A percentile compares a stretch with the other conserved stretches of the same genome.
These are phyloP conservation scores for Russula lepida DNA, from an alignment of 768 basidiomycete species.

Conservation along the genomic window DNA sequence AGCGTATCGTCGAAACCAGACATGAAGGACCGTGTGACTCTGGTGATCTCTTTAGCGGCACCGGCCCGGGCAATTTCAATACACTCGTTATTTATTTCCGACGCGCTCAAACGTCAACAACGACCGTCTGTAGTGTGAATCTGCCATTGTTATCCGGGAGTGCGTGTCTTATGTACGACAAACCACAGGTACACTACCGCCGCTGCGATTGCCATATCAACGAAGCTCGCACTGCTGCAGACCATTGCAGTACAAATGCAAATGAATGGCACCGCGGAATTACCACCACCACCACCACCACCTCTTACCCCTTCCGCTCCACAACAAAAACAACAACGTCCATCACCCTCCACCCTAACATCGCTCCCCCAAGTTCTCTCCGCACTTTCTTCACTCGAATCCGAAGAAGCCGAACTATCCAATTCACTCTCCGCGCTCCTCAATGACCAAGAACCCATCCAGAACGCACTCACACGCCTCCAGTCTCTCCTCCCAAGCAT, in stretches of 20 bases:
- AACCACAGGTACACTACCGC: background rate
- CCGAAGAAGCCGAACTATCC: conserved; percentile 70
- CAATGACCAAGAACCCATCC: conserved; percentile 57
- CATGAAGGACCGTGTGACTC: too few relatives aligned
- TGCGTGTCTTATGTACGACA: background rate
- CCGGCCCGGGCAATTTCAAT: too few relatives aligned
- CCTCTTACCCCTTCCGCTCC: background rate
- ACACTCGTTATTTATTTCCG: too few relatives aligned
- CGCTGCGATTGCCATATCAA: background rate
- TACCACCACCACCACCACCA: background rate
- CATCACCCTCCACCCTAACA: conserved; percentile 36
- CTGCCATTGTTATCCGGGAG: background rate
- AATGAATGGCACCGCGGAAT: conserved; percentile 11
- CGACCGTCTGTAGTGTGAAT: background rate
- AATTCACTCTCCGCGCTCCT: conserved; percentile 63
- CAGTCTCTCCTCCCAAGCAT: conserved; percentile 52
- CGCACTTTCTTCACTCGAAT: conserved; percentile 66
- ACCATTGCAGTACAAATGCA: background rate
- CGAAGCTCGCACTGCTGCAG: background rate
- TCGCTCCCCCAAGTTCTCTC: conserved; percentile 62
- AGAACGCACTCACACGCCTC: conserved; percentile 52
- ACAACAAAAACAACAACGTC: conserved; percentile 4
- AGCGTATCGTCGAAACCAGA: conserved; percentile 36
- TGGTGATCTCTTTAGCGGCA: background rate
- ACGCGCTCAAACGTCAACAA: too few relatives aligned